Conservation (phyloP, 1,139 yeast species). For the Lizanozyma gosingica region DNA sequence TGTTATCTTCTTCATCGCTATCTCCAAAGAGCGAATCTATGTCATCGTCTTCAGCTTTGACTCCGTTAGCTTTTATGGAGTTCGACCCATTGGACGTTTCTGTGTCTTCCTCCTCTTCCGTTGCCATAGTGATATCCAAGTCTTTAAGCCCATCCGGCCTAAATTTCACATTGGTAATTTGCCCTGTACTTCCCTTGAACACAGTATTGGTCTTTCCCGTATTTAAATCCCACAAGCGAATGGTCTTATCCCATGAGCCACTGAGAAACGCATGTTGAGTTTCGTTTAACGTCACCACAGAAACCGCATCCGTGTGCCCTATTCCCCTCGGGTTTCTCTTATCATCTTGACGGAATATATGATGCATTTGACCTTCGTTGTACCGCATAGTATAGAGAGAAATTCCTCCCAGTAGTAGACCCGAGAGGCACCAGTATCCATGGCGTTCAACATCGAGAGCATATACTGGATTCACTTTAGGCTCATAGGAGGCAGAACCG, state of each 20-base stretch:
- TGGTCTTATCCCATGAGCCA: conserved; percentile 85
- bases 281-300: conserved; percentile 55
- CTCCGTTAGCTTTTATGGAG: too few relatives aligned
- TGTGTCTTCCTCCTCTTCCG: conserved; percentile 9
- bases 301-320: conserved; percentile 68
- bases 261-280: conserved; percentile 58
- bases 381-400: conserved; percentile 75
- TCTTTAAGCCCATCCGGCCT: conserved; percentile 62
- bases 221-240: conserved; percentile 79
- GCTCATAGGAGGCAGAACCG: conserved; percentile 47
- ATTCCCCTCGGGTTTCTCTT: conserved; percentile 7
- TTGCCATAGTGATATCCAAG: conserved; percentile 13
- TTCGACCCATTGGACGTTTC: too few relatives aligned
- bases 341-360: conserved; percentile 49
- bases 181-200: conserved; percentile 59
- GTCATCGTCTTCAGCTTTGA: conserved; percentile 36
- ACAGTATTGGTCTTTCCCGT: conserved; percentile 49
- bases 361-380: conserved; percentile 74
- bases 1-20: conserved; percentile 48
- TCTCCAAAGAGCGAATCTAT: conserved; percentile 78
- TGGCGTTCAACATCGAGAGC: conserved; percentile 77
- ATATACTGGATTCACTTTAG: conserved; percentile 74
- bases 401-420: conserved; percentile 80
- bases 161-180: conserved; percentile 67
- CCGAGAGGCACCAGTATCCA: conserved; percentile 80